Percentiles rank a stretch among this genome's conserved stretches.
These are phyloP conservation scores for Picochlorum costavermella DNA, from an alignment of 139 green algal genomes.

Conservation along the genomic window DNA sequence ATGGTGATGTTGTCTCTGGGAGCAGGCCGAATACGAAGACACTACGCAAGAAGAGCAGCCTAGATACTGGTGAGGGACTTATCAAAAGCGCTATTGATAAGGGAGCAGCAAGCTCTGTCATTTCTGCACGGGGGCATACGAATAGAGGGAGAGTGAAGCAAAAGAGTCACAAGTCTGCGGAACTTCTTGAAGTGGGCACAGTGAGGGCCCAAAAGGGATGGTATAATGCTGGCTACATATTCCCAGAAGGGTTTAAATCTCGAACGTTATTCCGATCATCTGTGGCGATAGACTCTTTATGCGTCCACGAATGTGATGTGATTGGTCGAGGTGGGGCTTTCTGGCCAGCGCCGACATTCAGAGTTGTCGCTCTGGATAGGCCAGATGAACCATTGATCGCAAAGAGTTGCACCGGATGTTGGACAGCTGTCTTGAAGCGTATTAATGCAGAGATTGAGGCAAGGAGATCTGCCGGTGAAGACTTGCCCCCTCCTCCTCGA, in stretches of 20 bases:
- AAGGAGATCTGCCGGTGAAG: conserved; percentile 58
- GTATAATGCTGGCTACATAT: conserved; percentile 91
- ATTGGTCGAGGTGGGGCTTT: conserved; percentile 52
- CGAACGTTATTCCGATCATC: conserved; percentile 64
- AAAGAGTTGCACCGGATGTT: conserved; percentile 83
- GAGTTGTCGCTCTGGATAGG: conserved; percentile 61
- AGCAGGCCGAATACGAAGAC: background rate
- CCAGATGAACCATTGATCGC: conserved; percentile 72
- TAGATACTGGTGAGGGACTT: background rate
- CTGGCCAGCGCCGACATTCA: conserved; percentile 74
- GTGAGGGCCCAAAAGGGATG: conserved; percentile 39
- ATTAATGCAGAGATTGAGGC: conserved; percentile 79
- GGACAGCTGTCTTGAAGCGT: conserved; percentile 75
- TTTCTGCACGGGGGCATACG: conserved; percentile 63
- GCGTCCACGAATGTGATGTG: conserved; percentile 76
- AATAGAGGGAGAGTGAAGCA: conserved; percentile 67
- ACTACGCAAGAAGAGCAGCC: background rate
- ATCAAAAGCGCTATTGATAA: background rate
- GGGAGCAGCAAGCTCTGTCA: conserved; percentile 12
- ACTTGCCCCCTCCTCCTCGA: conserved; percentile 76
- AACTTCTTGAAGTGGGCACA: conserved; percentile 44
- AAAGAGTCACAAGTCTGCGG: conserved; percentile 63
- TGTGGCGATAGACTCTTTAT: conserved; percentile 50
- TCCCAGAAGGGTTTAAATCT: conserved; percentile 73
- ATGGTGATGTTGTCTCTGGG: background rate